A percentile compares a stretch with the other conserved stretches of the same genome.
phyloP scores from a whole-genome alignment of 148 eudicot species.

The Rhododendron vialii region DNA sequence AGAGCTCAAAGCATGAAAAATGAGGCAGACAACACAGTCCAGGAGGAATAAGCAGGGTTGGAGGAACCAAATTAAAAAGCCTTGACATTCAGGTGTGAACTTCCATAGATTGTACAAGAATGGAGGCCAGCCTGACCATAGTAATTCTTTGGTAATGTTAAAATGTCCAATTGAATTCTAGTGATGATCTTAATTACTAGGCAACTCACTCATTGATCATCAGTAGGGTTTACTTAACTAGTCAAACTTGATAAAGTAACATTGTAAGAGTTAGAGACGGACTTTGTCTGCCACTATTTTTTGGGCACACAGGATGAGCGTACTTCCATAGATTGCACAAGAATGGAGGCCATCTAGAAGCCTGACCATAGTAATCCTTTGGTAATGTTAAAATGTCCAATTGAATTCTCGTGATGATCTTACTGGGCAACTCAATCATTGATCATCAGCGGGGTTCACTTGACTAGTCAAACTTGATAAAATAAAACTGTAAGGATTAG shows the following conservation, averaged over 20 bases:
- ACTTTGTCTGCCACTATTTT: background rate
- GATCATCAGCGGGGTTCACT: background rate
- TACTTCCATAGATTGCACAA: no score
- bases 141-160: no score
- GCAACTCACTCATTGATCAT: background rate
- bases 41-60: no score
- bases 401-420: background rate
- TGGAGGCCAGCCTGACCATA: background rate
- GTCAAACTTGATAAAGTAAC: no score
- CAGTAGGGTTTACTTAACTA: background rate
- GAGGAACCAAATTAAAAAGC: background rate
- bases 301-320: background rate
- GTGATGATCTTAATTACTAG: background rate
- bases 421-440: background rate
- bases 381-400: background rate
- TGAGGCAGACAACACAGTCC: background rate
- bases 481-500: no score
- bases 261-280: background rate
- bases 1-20: background rate
- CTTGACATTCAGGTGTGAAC: background rate
- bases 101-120: background rate
- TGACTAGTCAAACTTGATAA: no score
- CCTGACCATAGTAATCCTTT: background rate
- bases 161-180: background rate
- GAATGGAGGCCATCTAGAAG: conserved; percentile 2